Evolutionary conservation across 169 alveolate species (phyloP).

Genomic region (Sarcocystis neurona): DNA sequence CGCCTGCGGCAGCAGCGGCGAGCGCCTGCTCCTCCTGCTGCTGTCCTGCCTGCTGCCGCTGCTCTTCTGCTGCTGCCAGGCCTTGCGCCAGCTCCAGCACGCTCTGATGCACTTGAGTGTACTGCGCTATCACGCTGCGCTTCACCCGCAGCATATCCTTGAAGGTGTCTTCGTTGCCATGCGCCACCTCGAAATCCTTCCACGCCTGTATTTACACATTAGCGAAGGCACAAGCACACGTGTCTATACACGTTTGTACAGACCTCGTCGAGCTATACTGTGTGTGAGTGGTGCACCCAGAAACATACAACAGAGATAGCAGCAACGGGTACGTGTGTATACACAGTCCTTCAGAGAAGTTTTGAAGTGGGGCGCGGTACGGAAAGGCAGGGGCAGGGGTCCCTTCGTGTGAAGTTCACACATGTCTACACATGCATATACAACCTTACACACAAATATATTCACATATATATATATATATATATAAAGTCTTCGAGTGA

Average conservation of each 20-base stretch:
- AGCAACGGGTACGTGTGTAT: too few relatives aligned
- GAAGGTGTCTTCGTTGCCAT: conserved; percentile 92
- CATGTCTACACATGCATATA: background rate
- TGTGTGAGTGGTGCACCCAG: too few relatives aligned
- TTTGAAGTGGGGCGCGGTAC: too few relatives aligned
- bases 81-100: conserved; percentile 39
- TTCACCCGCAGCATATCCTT: conserved; percentile 79
- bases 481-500: background rate
- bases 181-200: conserved; percentile 91
- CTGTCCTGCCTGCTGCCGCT: conserved; percentile 30
- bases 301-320: too few relatives aligned
- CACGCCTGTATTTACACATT: conserved; percentile 72
- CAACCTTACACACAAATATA: background rate
- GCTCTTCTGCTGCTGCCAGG: conserved; percentile 53
- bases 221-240: background rate
- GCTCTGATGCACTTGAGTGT: conserved; percentile 61
- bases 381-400: too few relatives aligned
- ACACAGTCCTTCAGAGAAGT: too few relatives aligned
- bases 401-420: too few relatives aligned
- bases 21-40: background rate
- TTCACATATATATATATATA: background rate
- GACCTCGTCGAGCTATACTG: too few relatives aligned
- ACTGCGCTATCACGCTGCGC: conserved; percentile 52
- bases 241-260: too few relatives aligned
- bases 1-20: too few relatives aligned